These are phyloP conservation scores for Quercus glauca DNA, from an alignment of 306 rosid species.

Conservation along the genomic window DNA sequence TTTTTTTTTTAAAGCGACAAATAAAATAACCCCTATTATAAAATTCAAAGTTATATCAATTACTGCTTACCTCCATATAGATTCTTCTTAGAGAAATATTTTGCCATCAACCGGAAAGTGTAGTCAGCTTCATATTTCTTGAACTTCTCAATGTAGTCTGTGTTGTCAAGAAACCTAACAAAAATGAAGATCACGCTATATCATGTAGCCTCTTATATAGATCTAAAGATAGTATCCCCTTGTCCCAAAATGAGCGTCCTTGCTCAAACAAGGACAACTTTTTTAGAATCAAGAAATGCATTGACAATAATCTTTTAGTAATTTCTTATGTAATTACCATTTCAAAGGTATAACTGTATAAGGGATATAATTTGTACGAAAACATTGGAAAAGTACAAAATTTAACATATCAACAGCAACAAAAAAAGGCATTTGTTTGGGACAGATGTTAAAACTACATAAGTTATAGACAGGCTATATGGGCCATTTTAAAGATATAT, in stretches of 20 bases:
- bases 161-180: slow-evolving; percentile 29
- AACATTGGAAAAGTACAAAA: background rate
- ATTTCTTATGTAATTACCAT: background rate
- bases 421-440: background rate
- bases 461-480: too few relatives aligned
- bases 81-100: slow-evolving; percentile 46
- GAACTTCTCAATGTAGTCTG: slow-evolving; percentile 38
- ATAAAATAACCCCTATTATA: background rate
- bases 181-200: slow-evolving; percentile 10
- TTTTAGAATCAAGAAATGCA: too few relatives aligned
- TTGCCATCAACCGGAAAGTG: slow-evolving; percentile 44
- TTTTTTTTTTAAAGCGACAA: background rate
- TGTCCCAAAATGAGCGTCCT: background rate
- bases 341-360: background rate
- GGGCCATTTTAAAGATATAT: too few relatives aligned
- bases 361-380: background rate
- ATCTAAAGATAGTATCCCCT: background rate
- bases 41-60: background rate
- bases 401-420: background rate
- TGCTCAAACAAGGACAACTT: background rate
- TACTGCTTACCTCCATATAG: slow-evolving; percentile 45
- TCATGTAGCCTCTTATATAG: background rate
- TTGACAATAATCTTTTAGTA: too few relatives aligned
- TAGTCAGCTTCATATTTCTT: slow-evolving; percentile 51
- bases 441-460: too few relatives aligned